These are phyloP conservation scores for Beauveria australis DNA, from an alignment of 2,329 filamentous ascomycete species.

Conservation along the genomic window DNA sequence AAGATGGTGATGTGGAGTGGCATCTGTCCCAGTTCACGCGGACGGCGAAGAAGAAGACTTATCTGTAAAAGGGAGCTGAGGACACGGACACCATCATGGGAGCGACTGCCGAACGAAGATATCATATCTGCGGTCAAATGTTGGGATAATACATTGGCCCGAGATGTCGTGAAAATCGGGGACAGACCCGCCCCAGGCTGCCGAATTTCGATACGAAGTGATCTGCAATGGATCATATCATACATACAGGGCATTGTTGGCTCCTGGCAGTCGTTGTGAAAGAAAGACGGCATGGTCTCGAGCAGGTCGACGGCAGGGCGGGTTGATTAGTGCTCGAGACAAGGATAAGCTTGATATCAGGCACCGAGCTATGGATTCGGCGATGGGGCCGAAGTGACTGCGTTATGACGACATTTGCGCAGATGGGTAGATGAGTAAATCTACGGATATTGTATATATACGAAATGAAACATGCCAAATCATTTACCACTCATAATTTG, in stretches of 20 bases:
- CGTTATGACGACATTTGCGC: background rate
- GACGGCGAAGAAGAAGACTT: constrained; percentile 92
- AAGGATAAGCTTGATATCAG: background rate
- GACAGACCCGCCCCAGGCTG: background rate
- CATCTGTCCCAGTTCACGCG: constrained; percentile 91
- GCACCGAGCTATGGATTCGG: background rate
- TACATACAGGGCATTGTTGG: background rate
- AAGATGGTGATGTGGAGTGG: constrained; percentile 95
- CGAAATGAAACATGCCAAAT: background rate
- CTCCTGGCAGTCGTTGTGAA: background rate
- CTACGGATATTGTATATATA: background rate
- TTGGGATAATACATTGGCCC: background rate
- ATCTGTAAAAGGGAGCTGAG: constrained; percentile 51
- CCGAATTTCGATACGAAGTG: background rate
- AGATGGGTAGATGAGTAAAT: background rate
- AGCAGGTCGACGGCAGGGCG: background rate
- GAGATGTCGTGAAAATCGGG: background rate
- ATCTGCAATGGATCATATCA: background rate
- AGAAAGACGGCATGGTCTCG: background rate
- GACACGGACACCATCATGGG: background rate
- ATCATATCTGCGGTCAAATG: background rate
- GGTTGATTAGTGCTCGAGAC: background rate
- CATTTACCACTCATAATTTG: no score
- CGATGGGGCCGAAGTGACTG: background rate
- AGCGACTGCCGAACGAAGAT: background rate